These are phyloP conservation scores for Myxozyma mucilagina DNA, from an alignment of 805 yeast species.

Conservation along the genomic window DNA sequence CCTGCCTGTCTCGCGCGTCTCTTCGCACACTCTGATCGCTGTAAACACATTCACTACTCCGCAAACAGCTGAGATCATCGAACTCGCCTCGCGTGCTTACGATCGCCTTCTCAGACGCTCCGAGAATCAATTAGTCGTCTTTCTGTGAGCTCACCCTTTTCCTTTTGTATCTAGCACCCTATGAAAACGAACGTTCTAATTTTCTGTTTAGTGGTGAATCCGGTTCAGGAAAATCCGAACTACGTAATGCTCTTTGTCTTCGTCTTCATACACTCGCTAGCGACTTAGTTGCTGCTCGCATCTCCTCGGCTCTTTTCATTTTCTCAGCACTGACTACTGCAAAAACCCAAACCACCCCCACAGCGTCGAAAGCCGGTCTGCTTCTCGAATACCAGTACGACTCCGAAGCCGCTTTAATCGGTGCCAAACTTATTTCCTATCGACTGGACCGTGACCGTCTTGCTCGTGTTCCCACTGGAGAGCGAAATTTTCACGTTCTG, in stretches of 20 bases:
- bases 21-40: conserved; percentile 44
- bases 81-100: conserved; percentile 43
- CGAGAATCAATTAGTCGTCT: conserved; percentile 44
- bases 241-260: conserved; percentile 38
- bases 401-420: conserved; percentile 48
- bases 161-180: neutral
- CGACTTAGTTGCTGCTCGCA: conserved; percentile 7
- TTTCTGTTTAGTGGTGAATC: conserved; percentile 39
- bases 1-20: conserved; percentile 43
- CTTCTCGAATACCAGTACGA: conserved; percentile 56
- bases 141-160: conserved; percentile 30
- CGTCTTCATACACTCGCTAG: conserved; percentile 33
- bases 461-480: conserved; percentile 51
- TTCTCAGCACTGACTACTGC: conserved; percentile 45
- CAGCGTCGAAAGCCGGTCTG: conserved; percentile 56
- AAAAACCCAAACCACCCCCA: conserved; percentile 39
- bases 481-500: conserved; percentile 61
- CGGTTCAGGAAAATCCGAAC: conserved; percentile 46
- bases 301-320: conserved; percentile 38
- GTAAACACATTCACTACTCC: conserved; percentile 43
- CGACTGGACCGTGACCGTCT: conserved; percentile 58
- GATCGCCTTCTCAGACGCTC: conserved; percentile 42
- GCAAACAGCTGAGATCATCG: conserved; percentile 41
- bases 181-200: neutral
- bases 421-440: conserved; percentile 57